Conservation (phyloP, 208 protist species). For the Leishmania martiniquensis region DNA sequence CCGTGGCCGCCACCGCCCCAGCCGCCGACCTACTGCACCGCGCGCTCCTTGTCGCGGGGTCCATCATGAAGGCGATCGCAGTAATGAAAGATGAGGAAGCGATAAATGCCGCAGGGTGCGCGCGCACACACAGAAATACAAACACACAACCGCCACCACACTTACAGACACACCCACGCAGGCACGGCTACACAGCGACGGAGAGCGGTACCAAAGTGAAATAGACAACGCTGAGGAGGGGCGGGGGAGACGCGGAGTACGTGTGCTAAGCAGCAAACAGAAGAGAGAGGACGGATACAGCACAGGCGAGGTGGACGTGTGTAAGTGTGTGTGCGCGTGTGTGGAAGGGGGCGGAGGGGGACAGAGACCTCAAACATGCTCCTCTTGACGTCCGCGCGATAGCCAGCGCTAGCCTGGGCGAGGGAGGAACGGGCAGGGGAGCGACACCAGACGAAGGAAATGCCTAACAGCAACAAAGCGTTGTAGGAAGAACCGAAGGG, state of each 20-base stretch:
- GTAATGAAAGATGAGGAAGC: neutral
- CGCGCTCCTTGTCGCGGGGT: neutral
- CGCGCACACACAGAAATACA: too few relatives aligned
- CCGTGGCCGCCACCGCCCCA: conserved; percentile 8
- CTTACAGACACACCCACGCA: too few relatives aligned
- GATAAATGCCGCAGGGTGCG: neutral
- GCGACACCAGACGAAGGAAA: neutral
- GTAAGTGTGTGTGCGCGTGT: neutral
- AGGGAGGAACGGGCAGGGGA: neutral
- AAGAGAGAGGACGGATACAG: neutral
- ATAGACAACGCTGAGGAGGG: neutral
- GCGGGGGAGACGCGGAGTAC: too few relatives aligned
- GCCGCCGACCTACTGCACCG: neutral
- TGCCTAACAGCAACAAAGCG: neutral
- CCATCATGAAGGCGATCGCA: neutral
- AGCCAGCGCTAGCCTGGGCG: neutral
- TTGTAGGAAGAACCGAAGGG: neutral
- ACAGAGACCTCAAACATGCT: neutral
- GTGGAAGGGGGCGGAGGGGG: too few relatives aligned
- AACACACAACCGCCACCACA: neutral
- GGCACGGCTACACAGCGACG: too few relatives aligned
- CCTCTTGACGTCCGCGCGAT: neutral
- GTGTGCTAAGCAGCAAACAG: too few relatives aligned
- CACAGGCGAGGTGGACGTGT: neutral
- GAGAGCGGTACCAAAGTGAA: too few relatives aligned